These are phyloP conservation scores for Fomitopsis betulina DNA, from an alignment of 1,284 basidiomycete genomes.

Conservation along the genomic window DNA sequence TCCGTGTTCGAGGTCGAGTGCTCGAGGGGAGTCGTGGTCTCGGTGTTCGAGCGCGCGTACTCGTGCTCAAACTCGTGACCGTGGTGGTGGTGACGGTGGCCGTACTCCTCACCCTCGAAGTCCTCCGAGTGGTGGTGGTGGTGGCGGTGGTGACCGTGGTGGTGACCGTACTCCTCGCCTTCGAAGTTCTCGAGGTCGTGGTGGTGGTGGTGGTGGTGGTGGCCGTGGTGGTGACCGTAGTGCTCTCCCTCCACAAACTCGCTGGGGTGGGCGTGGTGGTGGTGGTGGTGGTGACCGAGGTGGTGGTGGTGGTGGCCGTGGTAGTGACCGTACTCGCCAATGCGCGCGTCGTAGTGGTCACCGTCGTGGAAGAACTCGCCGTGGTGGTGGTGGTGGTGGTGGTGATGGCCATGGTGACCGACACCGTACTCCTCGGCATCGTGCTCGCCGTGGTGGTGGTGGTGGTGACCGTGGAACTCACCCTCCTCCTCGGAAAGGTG, in stretches of 20 bases:
- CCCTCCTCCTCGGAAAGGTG: neutral
- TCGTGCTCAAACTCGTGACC: neutral
- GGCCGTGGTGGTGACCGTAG: neutral
- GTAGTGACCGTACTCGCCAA: neutral
- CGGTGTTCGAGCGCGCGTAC: neutral
- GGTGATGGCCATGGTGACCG: neutral
- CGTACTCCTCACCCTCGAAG: neutral
- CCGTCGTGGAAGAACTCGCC: neutral
- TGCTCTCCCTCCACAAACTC: too few relatives aligned
- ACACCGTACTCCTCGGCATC: neutral
- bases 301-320: neutral
- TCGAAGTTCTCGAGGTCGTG: neutral
- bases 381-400: neutral
- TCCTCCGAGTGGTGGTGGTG: neutral
- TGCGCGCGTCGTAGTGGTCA: neutral
- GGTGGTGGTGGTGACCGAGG: neutral
- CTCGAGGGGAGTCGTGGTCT: neutral
- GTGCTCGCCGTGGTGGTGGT: neutral
- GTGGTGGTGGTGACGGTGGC: neutral
- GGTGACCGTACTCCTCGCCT: neutral
- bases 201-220: neutral
- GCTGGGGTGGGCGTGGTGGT: neutral
- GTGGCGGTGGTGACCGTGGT: neutral
- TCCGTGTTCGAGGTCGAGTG: neutral
- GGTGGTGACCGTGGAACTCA: neutral